Evolutionary conservation across 805 yeast species (phyloP).

Genomic region (Candida ovalis): DNA sequence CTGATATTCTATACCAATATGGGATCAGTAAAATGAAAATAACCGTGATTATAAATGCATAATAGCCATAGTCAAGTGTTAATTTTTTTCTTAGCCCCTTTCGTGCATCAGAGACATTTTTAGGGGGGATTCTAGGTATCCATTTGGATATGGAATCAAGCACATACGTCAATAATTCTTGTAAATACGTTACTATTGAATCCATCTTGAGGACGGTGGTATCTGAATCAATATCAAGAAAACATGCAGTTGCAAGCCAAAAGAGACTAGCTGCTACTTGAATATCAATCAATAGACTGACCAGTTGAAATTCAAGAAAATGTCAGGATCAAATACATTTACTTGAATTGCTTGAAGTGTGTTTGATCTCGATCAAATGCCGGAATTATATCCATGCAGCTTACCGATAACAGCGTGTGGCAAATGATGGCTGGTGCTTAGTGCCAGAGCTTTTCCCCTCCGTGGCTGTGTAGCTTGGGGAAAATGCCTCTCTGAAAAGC

Average conservation of each 20-base stretch:
- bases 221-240: neutral
- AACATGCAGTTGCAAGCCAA: neutral
- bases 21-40: slow-evolving; percentile 38
- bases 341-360: neutral
- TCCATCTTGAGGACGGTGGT: neutral
- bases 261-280: neutral
- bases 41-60: slow-evolving; percentile 34
- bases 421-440: neutral
- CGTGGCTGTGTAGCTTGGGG: neutral
- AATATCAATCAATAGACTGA: neutral
- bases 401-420: neutral
- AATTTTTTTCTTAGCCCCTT: slow-evolving; percentile 26
- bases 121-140: slow-evolving; percentile 22
- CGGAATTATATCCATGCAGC: neutral
- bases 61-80: slow-evolving; percentile 35
- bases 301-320: neutral
- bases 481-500: no score
- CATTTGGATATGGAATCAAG: slow-evolving; percentile 7
- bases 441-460: neutral
- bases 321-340: neutral
- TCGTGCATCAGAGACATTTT: slow-evolving; percentile 11
- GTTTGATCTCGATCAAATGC: neutral
- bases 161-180: neutral
- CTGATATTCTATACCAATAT: slow-evolving; percentile 30
- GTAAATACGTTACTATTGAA: neutral